phyloP scores from a whole-genome alignment of 148 eudicot species.

The Dianthus caryophyllus region DNA sequence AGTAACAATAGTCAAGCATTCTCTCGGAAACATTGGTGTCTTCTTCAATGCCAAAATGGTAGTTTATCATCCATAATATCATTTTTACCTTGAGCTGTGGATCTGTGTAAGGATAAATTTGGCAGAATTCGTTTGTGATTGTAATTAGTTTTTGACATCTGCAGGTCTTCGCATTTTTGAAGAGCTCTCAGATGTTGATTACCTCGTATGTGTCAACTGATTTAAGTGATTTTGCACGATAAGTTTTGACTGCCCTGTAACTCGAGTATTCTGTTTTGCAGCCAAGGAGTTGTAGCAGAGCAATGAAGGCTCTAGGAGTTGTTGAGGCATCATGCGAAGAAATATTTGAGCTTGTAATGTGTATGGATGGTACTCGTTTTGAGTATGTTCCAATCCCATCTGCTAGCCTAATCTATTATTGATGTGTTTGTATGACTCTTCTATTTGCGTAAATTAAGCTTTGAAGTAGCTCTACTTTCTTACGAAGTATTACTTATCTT shows the following conservation, averaged over 20 bases:
- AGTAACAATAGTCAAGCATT: slow-evolving; percentile 66
- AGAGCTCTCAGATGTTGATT: slow-evolving; percentile 94
- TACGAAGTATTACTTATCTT: neutral
- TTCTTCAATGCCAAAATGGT: slow-evolving; percentile 98
- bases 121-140: neutral
- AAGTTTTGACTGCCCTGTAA: slow-evolving; percentile 10
- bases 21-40: slow-evolving; percentile 95
- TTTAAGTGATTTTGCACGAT: slow-evolving; percentile 10
- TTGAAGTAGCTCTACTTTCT: neutral
- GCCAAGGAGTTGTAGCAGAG: slow-evolving; percentile 99
- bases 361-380: slow-evolving; percentile 94
- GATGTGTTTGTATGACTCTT: neutral
- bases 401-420: neutral
- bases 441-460: neutral
- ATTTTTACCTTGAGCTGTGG: slow-evolving; percentile 8
- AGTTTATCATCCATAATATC: slow-evolving; percentile 3
- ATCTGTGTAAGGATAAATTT: neutral
- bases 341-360: slow-evolving; percentile 93
- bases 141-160: slow-evolving; percentile 15
- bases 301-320: slow-evolving; percentile 97
- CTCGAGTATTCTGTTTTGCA: slow-evolving; percentile 30
- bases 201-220: slow-evolving; percentile 57
- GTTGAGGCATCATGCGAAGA: slow-evolving; percentile 98
- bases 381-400: slow-evolving; percentile 57
- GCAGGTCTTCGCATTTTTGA: slow-evolving; percentile 97